These are phyloP conservation scores for Neonectria magnoliae DNA, from an alignment of 2,329 filamentous ascomycete genomes.

Conservation along the genomic window DNA sequence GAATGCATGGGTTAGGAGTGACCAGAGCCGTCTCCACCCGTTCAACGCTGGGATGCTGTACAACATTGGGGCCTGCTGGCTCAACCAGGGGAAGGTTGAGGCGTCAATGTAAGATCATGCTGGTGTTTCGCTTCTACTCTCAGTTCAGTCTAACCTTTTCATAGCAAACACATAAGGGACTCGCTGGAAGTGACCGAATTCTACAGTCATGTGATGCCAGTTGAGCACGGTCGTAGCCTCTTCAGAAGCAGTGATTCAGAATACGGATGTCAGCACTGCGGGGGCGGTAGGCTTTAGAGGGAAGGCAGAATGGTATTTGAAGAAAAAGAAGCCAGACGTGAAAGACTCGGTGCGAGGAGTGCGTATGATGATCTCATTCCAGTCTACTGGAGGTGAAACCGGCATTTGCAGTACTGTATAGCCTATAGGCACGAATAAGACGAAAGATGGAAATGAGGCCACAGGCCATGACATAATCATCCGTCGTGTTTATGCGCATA, in stretches of 20 bases:
- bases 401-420: too few relatives aligned
- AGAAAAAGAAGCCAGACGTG: neutral
- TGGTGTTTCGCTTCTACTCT: neutral
- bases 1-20: constrained; percentile 19
- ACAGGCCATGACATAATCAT: too few relatives aligned
- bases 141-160: neutral
- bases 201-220: constrained; percentile 10
- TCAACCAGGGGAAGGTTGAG: constrained; percentile 25
- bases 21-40: constrained; percentile 2
- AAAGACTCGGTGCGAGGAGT: too few relatives aligned
- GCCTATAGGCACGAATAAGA: too few relatives aligned
- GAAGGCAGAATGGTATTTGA: neutral
- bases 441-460: too few relatives aligned
- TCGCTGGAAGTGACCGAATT: constrained; percentile 14
- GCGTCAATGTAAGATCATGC: constrained; percentile 13
- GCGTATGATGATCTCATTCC: too few relatives aligned
- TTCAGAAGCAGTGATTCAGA: constrained; percentile 6
- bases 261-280: neutral
- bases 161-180: constrained; percentile 27
- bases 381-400: too few relatives aligned
- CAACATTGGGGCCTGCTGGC: constrained; percentile 1
- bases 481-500: too few relatives aligned
- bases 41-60: constrained; percentile 26
- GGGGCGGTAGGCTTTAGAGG: neutral
- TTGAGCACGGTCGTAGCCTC: constrained; percentile 18